Percentiles rank a stretch among this genome's conserved stretches.
Evolutionary conservation across 2,329 filamentous ascomycete genomes (phyloP).

Genomic region (Botrytis fabae): DNA sequence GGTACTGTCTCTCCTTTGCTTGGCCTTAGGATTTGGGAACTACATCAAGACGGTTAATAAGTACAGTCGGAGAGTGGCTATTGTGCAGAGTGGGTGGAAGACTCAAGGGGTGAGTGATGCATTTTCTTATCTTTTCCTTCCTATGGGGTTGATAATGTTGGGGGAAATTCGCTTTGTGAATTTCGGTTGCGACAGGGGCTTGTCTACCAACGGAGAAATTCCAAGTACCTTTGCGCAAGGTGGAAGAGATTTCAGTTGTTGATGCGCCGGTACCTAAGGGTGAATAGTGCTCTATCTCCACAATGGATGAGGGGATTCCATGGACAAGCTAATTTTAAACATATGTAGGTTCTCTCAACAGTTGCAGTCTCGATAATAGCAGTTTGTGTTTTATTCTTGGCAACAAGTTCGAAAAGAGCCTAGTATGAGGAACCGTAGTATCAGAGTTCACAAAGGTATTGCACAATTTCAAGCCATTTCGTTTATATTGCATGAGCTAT

Average conservation of each 20-base stretch:
- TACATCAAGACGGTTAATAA: constrained; percentile 81
- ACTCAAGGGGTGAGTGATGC: constrained; percentile 67
- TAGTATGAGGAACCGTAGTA: constrained; percentile 12
- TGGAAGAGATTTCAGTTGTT: neutral
- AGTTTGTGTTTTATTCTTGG: constrained; percentile 63
- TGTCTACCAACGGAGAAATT: neutral
- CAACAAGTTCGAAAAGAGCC: constrained; percentile 42
- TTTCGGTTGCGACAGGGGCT: neutral
- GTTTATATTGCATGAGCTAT: constrained; percentile 70
- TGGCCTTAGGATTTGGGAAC: constrained; percentile 77
- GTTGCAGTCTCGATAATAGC: constrained; percentile 64
- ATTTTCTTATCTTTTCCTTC: constrained; percentile 6
- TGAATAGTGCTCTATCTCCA: neutral
- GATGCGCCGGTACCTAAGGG: neutral
- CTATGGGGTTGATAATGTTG: neutral
- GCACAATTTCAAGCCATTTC: constrained; percentile 76
- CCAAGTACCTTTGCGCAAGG: neutral
- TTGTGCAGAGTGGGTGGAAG: constrained; percentile 93
- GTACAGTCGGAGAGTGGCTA: constrained; percentile 74
- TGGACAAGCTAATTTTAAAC: neutral
- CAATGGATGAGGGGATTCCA: neutral
- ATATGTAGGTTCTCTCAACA: constrained; percentile 58
- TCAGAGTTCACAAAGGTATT: constrained; percentile 18
- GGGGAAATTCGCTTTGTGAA: neutral
- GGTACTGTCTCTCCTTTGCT: constrained; percentile 73